These are phyloP conservation scores for Rhodosorus marinus DNA, from an alignment of 23 red algal species.

Conservation along the genomic window DNA sequence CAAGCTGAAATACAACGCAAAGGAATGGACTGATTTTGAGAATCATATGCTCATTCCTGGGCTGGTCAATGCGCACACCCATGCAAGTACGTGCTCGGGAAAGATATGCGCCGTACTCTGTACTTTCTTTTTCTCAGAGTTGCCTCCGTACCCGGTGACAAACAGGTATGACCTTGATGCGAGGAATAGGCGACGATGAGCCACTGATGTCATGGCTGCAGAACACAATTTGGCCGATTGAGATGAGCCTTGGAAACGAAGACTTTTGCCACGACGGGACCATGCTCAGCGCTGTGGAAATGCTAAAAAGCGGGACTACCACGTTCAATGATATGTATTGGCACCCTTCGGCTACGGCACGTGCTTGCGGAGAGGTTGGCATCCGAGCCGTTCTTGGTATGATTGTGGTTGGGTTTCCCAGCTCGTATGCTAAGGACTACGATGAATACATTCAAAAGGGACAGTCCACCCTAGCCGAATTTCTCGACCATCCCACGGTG, in stretches of 20 bases:
- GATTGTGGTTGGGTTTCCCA: conserved; percentile 54
- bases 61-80: conserved; percentile 92
- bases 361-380: conserved; percentile 19
- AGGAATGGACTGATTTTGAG: conserved; percentile 7
- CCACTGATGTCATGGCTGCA: conserved; percentile 64
- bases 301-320: conserved; percentile 68
- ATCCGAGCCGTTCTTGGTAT: conserved; percentile 79
- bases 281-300: conserved; percentile 46
- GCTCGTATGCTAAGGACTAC: conserved; percentile 13
- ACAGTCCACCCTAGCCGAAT: conserved; percentile 6
- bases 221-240: conserved; percentile 69
- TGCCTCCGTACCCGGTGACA: no score
- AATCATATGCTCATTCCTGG: conserved; percentile 70
- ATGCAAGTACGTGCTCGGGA: no score
- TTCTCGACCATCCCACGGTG: conserved; percentile 16
- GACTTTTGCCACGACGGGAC: conserved; percentile 67
- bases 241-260: conserved; percentile 30
- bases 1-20: conserved; percentile 5
- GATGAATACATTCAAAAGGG: conserved; percentile 48
- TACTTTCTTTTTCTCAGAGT: no score
- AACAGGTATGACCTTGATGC: conserved; percentile 80
- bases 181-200: conserved; percentile 72
- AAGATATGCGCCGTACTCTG: no score
- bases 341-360: conserved; percentile 29
- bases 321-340: conserved; percentile 95